Base-by-base conservation (phyloP, 495 filamentous ascomycete species). In the Zalerion maritima region DNA sequence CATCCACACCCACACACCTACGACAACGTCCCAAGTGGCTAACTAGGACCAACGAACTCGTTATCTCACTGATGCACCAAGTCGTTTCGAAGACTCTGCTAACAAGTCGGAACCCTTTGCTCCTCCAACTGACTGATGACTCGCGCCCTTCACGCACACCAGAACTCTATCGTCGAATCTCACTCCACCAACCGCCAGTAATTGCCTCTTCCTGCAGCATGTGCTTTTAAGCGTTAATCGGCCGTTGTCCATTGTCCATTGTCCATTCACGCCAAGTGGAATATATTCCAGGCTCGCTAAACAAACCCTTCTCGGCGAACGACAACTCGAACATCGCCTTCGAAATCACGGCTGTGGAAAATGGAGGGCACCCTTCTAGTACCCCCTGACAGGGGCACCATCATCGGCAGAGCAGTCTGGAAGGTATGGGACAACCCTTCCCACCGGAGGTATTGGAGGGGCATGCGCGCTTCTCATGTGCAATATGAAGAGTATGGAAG, bases 301-400 rank as follows among this genome's bases (percentile, higher is more conserved):
- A 4, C 27, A 29, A 11, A 6, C 12, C 18, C 28, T 14, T 11
- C 11, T 21, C 19, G 19, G 24, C 24, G 19, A 11, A 31, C 19
- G 19, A 18, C 24, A 21, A 21, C 28, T 11, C 18, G 24, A 22
- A 20, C 15, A 18, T 10, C 14, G 8, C n/a, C n/a, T 28, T 14
- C 23, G 31, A 6, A 24, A 12, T 28, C 21, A 13, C 15, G 13
- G 18, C 35, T 40, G 38, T 42, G 39, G 26, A 41, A 42, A 17
- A 71, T 73, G 66, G 69, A 73, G 42, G 69, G 65, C n/a, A 36
- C 50, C 32, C 52, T 73, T 41, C 45, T 61, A 21, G 54, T 61
- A 14, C 68, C 68, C 19, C 68, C 68, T 4, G 68, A 73, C 39
- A 51, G 64, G 40, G 56, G 63, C 19, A 57, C 64, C 24, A 64